Base-by-base conservation (phyloP, 78 protist species). In the Bodo saltans region DNA sequence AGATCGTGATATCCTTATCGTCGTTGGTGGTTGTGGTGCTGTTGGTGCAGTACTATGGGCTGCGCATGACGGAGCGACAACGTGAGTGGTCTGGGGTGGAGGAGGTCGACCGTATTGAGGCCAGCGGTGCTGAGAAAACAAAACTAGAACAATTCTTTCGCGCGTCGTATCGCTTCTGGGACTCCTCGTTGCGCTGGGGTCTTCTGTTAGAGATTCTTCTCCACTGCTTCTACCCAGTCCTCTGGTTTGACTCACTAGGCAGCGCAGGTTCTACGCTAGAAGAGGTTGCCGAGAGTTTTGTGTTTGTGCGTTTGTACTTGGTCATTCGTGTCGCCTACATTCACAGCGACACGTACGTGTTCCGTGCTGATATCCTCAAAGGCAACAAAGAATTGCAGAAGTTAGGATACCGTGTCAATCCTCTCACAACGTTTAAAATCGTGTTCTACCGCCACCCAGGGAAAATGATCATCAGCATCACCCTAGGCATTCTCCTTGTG, bases 241-340 rank as follows among this genome's bases (percentile, higher is more conserved):
- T 52, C 47, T 79, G 70, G 70, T 1, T 76, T 2, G 37, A 53
- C 21, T 40, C 17, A 2, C 33, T 8, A 32, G 23, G 60, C 21
- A 47, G 70, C 39, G 35, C 8, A 1, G 47, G 30, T 12, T 2
- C 47, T 29, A 41, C 11, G 26, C 74, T 79, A 28, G 73, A 68
- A 12, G 1, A 2, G 17, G 33, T 35, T 21, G n/a, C n/a, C n/a
- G n/a, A n/a, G n/a, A n/a, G n/a, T n/a, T n/a, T n/a, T n/a, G 37
- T 79, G 70, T 79, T 79, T 25, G 32, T 68, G 40, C n/a, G 84
- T 27, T 42, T 79, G 34, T 79, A 79, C 72, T 3, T 79, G 38
- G 33, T 52, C 42, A 4, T 34, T 8, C 1, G 70, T 12, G 2
- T 68, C 68, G 1, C 67, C 30, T 52, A 68, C 17, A 68, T 26